These are phyloP conservation scores for Spergularia bocconei DNA, from an alignment of 148 eudicot genomes.

Conservation along the genomic window DNA sequence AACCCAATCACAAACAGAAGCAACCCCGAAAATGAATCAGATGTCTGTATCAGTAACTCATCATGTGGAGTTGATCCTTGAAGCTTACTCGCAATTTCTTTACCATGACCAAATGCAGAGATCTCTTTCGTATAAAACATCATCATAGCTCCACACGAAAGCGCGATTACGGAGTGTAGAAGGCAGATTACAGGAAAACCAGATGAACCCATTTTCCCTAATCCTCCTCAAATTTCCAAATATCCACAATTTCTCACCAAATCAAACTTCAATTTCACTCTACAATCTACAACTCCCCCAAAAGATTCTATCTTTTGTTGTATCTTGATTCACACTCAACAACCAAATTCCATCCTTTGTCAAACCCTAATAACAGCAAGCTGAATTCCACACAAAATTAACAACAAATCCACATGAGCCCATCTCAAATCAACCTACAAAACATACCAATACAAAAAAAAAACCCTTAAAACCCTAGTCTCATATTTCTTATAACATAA, in stretches of 20 bases:
- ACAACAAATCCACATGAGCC: constrained; percentile 1
- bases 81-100: constrained; percentile 58
- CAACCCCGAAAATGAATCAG: constrained; percentile 87
- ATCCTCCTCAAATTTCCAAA: constrained; percentile 12
- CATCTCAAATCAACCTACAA: constrained; percentile 18
- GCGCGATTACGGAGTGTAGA: constrained; percentile 69
- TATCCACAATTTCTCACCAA: neutral
- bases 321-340: constrained; percentile 1
- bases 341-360: constrained; percentile 6
- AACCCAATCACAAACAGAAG: constrained; percentile 77
- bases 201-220: constrained; percentile 60
- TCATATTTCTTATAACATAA: neutral
- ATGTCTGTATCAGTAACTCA: constrained; percentile 62
- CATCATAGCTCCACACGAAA: constrained; percentile 72
- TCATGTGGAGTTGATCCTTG: constrained; percentile 83
- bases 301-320: neutral
- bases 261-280: neutral
- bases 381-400: constrained; percentile 7
- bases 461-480: neutral
- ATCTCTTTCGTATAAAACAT: constrained; percentile 79
- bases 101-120: constrained; percentile 63
- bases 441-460: neutral
- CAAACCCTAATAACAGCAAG: constrained; percentile 10
- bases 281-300: constrained; percentile 2
- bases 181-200: constrained; percentile 70